Conservation (phyloP, 148 eudicot genomes). For the Fagopyrum esculentum region DNA sequence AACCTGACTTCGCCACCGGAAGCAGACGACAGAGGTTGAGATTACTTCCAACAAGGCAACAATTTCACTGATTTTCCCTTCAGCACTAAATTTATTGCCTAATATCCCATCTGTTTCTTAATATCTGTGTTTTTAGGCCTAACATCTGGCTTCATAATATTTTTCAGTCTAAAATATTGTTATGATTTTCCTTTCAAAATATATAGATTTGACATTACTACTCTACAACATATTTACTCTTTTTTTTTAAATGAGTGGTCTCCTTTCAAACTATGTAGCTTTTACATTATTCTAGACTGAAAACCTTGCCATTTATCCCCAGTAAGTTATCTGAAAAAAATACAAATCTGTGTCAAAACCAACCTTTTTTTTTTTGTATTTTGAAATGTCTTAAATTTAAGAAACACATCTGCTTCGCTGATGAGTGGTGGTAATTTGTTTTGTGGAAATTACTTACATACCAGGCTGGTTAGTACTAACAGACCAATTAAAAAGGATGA, state of each 20-base stretch:
- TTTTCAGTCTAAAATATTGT: no score
- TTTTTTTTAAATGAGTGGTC: no score
- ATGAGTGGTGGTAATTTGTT: neutral
- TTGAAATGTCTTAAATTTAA: neutral
- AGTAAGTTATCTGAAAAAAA: no score
- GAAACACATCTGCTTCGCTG: neutral
- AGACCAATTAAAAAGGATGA: slow-evolving; percentile 50
- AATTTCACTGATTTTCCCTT: neutral
- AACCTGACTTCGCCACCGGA: slow-evolving; percentile 78
- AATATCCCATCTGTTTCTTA: neutral
- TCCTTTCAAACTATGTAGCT: no score
- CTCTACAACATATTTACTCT: no score
- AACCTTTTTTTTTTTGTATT: no score
- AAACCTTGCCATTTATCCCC: no score
- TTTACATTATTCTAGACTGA: no score
- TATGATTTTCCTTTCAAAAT: no score
- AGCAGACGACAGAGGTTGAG: slow-evolving; percentile 68
- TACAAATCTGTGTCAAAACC: no score
- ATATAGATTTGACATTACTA: no score
- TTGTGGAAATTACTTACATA: neutral
- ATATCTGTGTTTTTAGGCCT: neutral
- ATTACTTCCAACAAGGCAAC: slow-evolving; percentile 21
- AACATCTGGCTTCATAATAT: no score
- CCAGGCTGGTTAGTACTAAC: slow-evolving; percentile 15
- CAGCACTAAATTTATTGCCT: neutral